Conservation (phyloP, 768 basidiomycete genomes). For the Clavulina sp. region DNA sequence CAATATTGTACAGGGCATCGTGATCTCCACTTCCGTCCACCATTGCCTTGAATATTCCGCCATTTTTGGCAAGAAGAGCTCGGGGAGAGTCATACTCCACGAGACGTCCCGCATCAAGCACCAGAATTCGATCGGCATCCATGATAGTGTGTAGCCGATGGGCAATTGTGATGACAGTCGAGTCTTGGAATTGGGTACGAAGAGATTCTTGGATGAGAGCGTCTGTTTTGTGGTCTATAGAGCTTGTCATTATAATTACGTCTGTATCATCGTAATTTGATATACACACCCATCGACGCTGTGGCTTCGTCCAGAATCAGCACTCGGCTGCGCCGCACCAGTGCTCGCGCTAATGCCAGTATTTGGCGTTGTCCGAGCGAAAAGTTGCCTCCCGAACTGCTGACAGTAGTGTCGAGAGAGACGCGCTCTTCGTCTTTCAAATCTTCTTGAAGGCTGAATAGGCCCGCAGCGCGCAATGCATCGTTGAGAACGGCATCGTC, state of each 20-base stretch:
- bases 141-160: conserved; percentile 41
- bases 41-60: conserved; percentile 33
- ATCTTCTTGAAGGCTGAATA: conserved; percentile 8
- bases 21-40: too few species aligned
- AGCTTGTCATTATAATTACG: neutral
- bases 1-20: too few species aligned
- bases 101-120: conserved; percentile 33
- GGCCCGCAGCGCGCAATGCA: conserved; percentile 38
- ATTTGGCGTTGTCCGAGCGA: neutral
- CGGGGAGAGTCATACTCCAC: conserved; percentile 39
- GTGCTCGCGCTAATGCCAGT: neutral
- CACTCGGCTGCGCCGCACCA: neutral
- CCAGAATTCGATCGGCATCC: conserved; percentile 42
- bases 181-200: conserved; percentile 27
- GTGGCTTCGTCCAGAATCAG: neutral
- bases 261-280: neutral
- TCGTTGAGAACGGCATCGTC: conserved; percentile 78
- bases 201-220: conserved; percentile 38
- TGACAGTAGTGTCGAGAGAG: conserved; percentile 18
- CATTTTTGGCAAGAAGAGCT: conserved; percentile 32
- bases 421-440: conserved; percentile 30
- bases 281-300: neutral
- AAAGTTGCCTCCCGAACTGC: neutral
- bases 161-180: conserved; percentile 41
- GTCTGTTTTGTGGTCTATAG: conserved; percentile 37